phyloP scores from a whole-genome alignment of 176 grass and related monocot species.

The Zea luxurians region DNA sequence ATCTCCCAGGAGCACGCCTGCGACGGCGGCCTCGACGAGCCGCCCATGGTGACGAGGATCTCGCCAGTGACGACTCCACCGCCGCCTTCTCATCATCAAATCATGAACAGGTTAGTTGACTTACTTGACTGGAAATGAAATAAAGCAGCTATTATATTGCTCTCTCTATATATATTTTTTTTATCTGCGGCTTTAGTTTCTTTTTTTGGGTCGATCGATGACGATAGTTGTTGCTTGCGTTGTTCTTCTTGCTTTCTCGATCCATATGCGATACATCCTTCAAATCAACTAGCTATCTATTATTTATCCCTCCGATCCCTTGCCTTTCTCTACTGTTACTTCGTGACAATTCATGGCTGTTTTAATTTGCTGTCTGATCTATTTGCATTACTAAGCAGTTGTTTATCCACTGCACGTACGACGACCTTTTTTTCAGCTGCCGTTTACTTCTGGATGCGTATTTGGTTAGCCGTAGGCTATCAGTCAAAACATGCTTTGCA shows the following conservation, averaged over 20 bases:
- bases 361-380: not conserved
- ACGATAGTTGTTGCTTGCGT: not conserved
- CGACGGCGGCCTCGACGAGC: slow-evolving; percentile 19
- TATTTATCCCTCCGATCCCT: no score
- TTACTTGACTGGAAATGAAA: no score
- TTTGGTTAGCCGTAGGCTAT: not conserved
- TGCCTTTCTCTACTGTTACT: slow-evolving; percentile 3
- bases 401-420: not conserved
- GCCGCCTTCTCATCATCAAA: slow-evolving; percentile 38
- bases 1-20: slow-evolving; percentile 31
- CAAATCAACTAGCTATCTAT: no score
- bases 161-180: not conserved
- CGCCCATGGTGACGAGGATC: slow-evolving; percentile 36
- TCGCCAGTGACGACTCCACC: slow-evolving; percentile 13
- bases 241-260: not conserved
- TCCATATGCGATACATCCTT: not conserved
- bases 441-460: not conserved
- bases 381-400: not conserved
- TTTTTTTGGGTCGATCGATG: not conserved
- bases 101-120: slow-evolving; percentile 41
- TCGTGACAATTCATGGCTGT: not conserved
- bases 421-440: not conserved
- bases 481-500: not conserved
- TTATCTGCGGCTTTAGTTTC: not conserved
- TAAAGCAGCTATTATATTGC: no score